Evolutionary conservation across 2,329 filamentous ascomycete genomes (phyloP).

Genomic region (Cyphellophora attinorum): DNA sequence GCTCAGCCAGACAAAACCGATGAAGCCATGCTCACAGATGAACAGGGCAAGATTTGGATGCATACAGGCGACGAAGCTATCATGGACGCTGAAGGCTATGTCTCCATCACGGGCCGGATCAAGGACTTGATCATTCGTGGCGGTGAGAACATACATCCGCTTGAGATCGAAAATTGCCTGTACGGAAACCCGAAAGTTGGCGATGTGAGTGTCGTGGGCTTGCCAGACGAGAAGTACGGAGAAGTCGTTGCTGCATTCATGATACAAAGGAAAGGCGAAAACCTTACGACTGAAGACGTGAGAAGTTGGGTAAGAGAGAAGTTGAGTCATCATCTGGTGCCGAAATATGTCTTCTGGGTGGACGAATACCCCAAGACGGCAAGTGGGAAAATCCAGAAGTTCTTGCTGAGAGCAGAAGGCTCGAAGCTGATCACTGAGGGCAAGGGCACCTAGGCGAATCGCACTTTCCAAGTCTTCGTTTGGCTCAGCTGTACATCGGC

Average conservation of each 20-base stretch:
- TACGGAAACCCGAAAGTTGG: constrained; percentile 60
- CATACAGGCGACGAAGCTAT: constrained; percentile 81
- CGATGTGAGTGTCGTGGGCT: constrained; percentile 74
- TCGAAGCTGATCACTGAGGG: constrained; percentile 32
- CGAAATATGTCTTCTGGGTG: constrained; percentile 82
- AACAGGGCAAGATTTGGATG: constrained; percentile 64
- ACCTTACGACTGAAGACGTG: constrained; percentile 50
- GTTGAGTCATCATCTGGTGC: constrained; percentile 67
- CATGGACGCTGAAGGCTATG: constrained; percentile 68
- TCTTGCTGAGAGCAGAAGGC: constrained; percentile 55
- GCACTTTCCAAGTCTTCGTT: no score
- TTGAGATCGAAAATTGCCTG: constrained; percentile 85
- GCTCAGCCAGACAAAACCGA: constrained; percentile 59
- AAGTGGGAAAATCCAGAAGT: constrained; percentile 92
- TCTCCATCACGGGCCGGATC: constrained; percentile 55
- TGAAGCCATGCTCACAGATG: constrained; percentile 47
- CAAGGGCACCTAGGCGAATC: no score
- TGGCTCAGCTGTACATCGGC: no score
- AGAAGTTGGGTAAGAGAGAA: constrained; percentile 61
- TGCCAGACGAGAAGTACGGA: constrained; percentile 73
- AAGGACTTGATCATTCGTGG: constrained; percentile 94
- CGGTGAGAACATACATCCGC: constrained; percentile 90
- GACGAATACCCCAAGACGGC: constrained; percentile 86
- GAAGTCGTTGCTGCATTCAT: constrained; percentile 83
- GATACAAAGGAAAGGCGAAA: constrained; percentile 46